Percentiles rank a stretch among this genome's conserved stretches.
phyloP scores from a whole-genome alignment of 306 rosid species.

The Casuarina equisetifolia region DNA sequence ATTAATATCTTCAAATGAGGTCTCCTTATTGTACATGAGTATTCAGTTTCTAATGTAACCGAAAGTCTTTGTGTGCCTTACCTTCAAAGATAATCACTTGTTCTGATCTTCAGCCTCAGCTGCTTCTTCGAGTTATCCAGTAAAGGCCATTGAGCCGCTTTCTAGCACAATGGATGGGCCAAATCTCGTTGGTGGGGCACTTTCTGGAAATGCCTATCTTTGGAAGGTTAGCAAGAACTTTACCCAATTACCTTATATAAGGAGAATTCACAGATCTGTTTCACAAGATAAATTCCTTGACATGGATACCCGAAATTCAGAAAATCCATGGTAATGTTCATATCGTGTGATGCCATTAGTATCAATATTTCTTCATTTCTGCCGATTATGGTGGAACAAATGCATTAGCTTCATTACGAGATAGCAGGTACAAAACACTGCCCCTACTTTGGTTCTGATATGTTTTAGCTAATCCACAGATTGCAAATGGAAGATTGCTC shows the following conservation, averaged over 20 bases:
- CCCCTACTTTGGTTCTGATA: conserved; percentile 7
- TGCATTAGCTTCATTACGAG: conserved; percentile 3
- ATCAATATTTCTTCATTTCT: not conserved
- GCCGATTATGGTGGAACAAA: conserved; percentile 4
- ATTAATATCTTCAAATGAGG: too few relatives aligned
- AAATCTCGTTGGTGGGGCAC: conserved; percentile 73
- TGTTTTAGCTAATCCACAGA: conserved; percentile 40
- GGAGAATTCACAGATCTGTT: not conserved
- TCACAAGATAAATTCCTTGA: not conserved
- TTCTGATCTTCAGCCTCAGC: conserved; percentile 59
- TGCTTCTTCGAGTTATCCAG: conserved; percentile 56
- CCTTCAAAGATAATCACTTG: conserved; percentile 7
- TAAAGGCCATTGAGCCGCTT: conserved; percentile 70
- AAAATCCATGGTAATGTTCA: not conserved
- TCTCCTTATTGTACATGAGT: too few relatives aligned
- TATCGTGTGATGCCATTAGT: not conserved
- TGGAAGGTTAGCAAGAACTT: conserved; percentile 61
- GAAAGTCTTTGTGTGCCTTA: not conserved
- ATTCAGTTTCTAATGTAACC: not conserved
- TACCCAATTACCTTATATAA: conserved; percentile 1
- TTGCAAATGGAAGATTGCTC: conserved; percentile 58
- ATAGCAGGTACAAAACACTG: not conserved
- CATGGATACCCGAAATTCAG: not conserved
- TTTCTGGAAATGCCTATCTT: conserved; percentile 65
- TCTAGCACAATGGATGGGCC: conserved; percentile 62